Percentiles rank a stretch among this genome's conserved stretches.
Conservation (phyloP, 78 protist genomes). For the Blattamonas nauphoetae region DNA sequence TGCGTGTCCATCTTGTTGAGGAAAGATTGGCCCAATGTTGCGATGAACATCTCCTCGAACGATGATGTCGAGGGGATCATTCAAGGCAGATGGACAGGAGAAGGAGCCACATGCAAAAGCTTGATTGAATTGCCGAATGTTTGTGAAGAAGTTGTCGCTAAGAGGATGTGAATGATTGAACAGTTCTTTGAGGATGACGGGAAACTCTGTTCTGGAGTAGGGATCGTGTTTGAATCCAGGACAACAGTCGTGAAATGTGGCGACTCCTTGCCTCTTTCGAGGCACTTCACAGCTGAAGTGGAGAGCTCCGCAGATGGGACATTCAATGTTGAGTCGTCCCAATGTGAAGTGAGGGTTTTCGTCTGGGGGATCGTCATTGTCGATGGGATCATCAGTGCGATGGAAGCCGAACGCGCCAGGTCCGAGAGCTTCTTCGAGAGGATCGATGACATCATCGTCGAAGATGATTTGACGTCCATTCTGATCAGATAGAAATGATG, state of each 20-base stretch:
- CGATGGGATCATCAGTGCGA: no score
- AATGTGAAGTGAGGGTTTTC: no score
- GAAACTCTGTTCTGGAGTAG: not conserved
- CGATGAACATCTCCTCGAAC: not conserved
- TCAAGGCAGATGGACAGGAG: not conserved
- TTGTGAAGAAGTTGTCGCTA: not conserved
- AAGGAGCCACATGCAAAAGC: not conserved
- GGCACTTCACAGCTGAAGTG: not conserved
- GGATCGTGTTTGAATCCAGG: not conserved
- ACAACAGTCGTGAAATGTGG: not conserved
- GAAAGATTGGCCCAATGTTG: not conserved
- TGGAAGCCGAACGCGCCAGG: no score
- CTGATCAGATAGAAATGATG: no score
- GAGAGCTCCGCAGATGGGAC: not conserved
- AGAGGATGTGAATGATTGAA: not conserved
- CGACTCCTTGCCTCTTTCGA: not conserved
- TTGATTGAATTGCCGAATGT: not conserved
- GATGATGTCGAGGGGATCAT: not conserved
- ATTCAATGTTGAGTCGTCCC: not conserved
- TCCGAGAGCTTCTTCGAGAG: no score
- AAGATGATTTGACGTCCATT: no score
- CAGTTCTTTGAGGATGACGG: not conserved
- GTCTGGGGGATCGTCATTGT: no score
- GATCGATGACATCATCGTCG: no score
- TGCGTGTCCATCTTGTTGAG: not conserved